Percentiles rank a stretch among this genome's conserved stretches.
These are phyloP conservation scores for Boletus subcaerulescens DNA, from an alignment of 768 basidiomycete species.

Conservation along the genomic window DNA sequence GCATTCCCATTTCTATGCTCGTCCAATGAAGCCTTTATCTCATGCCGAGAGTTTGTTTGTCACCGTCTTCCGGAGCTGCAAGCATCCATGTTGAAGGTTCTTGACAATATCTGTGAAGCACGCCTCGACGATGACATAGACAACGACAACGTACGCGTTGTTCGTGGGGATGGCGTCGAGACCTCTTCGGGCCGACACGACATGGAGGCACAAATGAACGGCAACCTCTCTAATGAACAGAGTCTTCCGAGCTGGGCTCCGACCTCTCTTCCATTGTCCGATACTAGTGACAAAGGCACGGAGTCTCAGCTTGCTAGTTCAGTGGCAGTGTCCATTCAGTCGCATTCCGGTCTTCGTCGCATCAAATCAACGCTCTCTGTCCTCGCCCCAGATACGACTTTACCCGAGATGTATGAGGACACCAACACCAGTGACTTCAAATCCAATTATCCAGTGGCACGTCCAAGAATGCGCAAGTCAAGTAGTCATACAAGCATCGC, in stretches of 20 bases:
- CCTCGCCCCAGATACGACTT: conserved; percentile 18
- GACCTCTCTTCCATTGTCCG: background rate
- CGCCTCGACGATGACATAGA: conserved; percentile 69
- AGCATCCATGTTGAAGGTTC: conserved; percentile 46
- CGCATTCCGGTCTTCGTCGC: conserved; percentile 23
- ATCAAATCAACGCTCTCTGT: conserved; percentile 32
- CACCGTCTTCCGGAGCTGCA: conserved; percentile 54
- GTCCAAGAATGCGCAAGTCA: conserved; percentile 44
- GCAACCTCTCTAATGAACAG: conserved; percentile 30
- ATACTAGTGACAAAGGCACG: background rate
- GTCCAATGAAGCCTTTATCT: conserved; percentile 62
- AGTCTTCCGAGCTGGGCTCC: conserved; percentile 55
- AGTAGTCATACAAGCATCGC: conserved; percentile 56
- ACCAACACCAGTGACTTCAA: conserved; percentile 5
- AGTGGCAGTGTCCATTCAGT: conserved; percentile 8
- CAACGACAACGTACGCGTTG: conserved; percentile 61
- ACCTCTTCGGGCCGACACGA: conserved; percentile 40
- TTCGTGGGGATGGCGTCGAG: conserved; percentile 72
- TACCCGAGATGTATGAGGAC: conserved; percentile 11
- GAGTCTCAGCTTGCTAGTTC: conserved; percentile 6
- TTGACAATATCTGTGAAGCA: conserved; percentile 54
- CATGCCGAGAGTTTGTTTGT: conserved; percentile 68
- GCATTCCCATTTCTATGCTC: conserved; percentile 75
- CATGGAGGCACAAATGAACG: conserved; percentile 37
- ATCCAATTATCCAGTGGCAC: conserved; percentile 28